phyloP scores from a whole-genome alignment of 352 stramenopile species.

The Globisporangium middletonii region DNA sequence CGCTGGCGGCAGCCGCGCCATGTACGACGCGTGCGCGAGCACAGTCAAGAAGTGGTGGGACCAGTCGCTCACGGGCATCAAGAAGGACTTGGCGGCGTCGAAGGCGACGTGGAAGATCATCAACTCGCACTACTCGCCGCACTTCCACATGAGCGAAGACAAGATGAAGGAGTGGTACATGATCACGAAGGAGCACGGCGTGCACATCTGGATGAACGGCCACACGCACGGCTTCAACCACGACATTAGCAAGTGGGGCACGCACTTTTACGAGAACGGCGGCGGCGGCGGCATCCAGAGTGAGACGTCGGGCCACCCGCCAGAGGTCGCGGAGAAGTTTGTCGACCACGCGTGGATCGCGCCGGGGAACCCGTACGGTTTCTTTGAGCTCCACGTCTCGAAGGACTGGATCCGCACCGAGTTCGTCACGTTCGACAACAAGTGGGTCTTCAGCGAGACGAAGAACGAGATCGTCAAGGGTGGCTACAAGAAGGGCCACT shows the following conservation, averaged over 20 bases:
- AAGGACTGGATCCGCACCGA: conserved; percentile 81
- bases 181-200: conserved; percentile 69
- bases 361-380: conserved; percentile 74
- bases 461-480: conserved; percentile 71
- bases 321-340: conserved; percentile 67
- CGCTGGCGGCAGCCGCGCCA: conserved; percentile 49
- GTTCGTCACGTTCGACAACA: conserved; percentile 80
- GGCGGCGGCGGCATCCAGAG: conserved; percentile 82
- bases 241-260: conserved; percentile 79
- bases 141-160: conserved; percentile 86
- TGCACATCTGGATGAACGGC: conserved; percentile 79
- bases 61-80: conserved; percentile 55
- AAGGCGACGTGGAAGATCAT: conserved; percentile 84
- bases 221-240: conserved; percentile 88
- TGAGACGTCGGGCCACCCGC: conserved; percentile 73
- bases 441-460: conserved; percentile 73
- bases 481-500: conserved; percentile 79
- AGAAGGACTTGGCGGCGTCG: conserved; percentile 63
- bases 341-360: conserved; percentile 80
- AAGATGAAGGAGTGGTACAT: conserved; percentile 89
- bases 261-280: conserved; percentile 86
- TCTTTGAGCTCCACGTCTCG: conserved; percentile 82
- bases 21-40: conserved; percentile 75
- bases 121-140: conserved; percentile 87
- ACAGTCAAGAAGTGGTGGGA: conserved; percentile 79